phyloP scores from a whole-genome alignment of 441 rosid species.

The Gossypium aridum region DNA sequence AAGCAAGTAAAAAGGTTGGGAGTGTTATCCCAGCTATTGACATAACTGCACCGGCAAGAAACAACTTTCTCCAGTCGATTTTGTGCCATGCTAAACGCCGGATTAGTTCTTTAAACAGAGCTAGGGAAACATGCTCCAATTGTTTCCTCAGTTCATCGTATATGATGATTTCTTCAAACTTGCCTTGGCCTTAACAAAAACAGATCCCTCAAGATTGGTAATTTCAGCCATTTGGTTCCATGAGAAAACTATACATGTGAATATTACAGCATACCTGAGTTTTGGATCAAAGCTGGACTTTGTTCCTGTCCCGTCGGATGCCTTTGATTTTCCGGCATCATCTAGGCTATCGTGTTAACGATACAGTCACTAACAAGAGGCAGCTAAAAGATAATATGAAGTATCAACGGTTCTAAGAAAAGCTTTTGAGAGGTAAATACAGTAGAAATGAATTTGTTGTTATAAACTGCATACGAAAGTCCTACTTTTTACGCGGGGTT shows the following conservation, averaged over 20 bases:
- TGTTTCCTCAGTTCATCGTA: slow-evolving; percentile 19
- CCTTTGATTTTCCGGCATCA: background rate
- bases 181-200: background rate
- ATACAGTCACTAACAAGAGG: background rate
- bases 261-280: background rate
- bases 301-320: background rate
- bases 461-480: background rate
- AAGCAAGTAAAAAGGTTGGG: slow-evolving; percentile 34
- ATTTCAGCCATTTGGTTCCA: background rate
- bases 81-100: slow-evolving; percentile 29
- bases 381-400: background rate
- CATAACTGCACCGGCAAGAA: slow-evolving; percentile 36
- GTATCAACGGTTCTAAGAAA: background rate
- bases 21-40: slow-evolving; percentile 43
- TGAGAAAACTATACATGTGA: background rate
- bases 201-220: background rate
- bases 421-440: background rate
- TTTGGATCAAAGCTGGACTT: background rate
- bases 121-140: slow-evolving; percentile 16
- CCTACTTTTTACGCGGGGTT: background rate
- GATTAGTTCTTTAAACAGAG: slow-evolving; percentile 35
- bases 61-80: slow-evolving; percentile 45
- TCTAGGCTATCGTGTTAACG: background rate
- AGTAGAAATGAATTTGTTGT: too few relatives aligned
- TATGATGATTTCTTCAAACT: background rate